phyloP scores from a whole-genome alignment of 768 basidiomycete species.

The Termitomyces sp. region DNA sequence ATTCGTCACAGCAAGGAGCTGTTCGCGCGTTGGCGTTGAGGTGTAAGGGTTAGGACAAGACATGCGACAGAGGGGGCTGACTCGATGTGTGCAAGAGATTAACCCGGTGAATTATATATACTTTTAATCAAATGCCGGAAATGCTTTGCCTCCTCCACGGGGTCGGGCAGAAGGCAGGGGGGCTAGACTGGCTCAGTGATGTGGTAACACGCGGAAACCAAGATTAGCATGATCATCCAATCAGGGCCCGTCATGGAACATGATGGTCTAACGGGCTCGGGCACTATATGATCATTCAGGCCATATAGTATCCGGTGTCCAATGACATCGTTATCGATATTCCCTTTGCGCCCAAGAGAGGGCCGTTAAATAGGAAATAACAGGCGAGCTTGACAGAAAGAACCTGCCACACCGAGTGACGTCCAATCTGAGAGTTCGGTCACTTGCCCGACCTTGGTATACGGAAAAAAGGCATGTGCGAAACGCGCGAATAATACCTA shows the following conservation, averaged over 20 bases:
- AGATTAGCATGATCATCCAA: slow-evolving; percentile 14
- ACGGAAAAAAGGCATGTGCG: neutral
- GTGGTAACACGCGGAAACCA: slow-evolving; percentile 11
- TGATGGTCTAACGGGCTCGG: neutral
- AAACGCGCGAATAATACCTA: neutral
- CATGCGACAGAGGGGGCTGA: neutral
- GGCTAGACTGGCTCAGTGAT: slow-evolving; percentile 17
- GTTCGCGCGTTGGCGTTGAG: slow-evolving; percentile 24
- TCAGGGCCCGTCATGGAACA: slow-evolving; percentile 3
- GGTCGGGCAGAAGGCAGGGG: slow-evolving; percentile 37
- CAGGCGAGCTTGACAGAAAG: neutral
- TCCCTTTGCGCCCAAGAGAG: neutral
- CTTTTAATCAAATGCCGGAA: slow-evolving; percentile 8
- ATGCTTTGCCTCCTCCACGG: slow-evolving; percentile 16
- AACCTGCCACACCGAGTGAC: slow-evolving; percentile 5
- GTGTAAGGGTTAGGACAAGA: neutral
- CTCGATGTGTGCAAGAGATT: neutral
- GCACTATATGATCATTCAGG: neutral
- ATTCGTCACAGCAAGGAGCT: slow-evolving; percentile 33
- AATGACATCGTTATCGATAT: neutral
- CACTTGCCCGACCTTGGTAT: slow-evolving; percentile 6
- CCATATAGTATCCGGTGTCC: neutral
- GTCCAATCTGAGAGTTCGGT: slow-evolving; percentile 3
- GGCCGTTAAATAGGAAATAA: neutral
- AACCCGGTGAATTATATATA: slow-evolving; percentile 25